These are phyloP conservation scores for Phaeosphaeriaceae sp. DNA, from an alignment of 2,329 filamentous ascomycete genomes.

Conservation along the genomic window DNA sequence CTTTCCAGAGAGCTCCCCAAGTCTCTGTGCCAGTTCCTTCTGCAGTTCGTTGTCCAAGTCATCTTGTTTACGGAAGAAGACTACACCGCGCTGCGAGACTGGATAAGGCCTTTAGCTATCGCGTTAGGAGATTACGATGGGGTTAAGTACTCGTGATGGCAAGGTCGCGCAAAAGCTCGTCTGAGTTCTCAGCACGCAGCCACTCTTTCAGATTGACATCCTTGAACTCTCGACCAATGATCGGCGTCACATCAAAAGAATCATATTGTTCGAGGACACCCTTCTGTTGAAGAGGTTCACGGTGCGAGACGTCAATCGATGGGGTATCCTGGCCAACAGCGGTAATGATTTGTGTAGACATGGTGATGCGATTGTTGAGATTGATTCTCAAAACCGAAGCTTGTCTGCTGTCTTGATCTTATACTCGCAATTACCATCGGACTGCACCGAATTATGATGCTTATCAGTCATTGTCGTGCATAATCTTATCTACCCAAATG, in stretches of 20 bases:
- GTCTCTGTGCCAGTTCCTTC: slow-evolving; percentile 61
- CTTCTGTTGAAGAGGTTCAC: slow-evolving; percentile 50
- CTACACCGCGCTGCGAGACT: slow-evolving; percentile 62
- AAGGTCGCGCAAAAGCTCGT: slow-evolving; percentile 70
- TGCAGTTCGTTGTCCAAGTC: slow-evolving; percentile 61
- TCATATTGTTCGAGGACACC: slow-evolving; percentile 62
- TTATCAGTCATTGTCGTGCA: background rate
- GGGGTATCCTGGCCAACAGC: background rate
- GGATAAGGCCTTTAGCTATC: background rate
- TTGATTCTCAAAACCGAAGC: background rate
- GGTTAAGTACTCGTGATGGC: slow-evolving; percentile 54
- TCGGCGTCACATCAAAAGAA: slow-evolving; percentile 67
- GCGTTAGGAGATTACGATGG: background rate
- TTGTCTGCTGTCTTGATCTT: background rate
- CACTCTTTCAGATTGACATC: slow-evolving; percentile 69
- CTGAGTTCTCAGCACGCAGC: slow-evolving; percentile 68
- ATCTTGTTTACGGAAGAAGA: slow-evolving; percentile 64
- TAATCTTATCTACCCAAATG: slow-evolving; percentile 3
- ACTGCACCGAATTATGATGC: background rate
- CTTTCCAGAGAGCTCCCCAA: slow-evolving; percentile 67
- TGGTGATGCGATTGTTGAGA: background rate
- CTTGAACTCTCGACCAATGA: slow-evolving; percentile 69
- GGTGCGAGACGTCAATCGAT: background rate
- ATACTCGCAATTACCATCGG: background rate
- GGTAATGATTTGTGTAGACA: background rate